phyloP scores from a whole-genome alignment of 768 basidiomycete species.

The Suillus sp. region DNA sequence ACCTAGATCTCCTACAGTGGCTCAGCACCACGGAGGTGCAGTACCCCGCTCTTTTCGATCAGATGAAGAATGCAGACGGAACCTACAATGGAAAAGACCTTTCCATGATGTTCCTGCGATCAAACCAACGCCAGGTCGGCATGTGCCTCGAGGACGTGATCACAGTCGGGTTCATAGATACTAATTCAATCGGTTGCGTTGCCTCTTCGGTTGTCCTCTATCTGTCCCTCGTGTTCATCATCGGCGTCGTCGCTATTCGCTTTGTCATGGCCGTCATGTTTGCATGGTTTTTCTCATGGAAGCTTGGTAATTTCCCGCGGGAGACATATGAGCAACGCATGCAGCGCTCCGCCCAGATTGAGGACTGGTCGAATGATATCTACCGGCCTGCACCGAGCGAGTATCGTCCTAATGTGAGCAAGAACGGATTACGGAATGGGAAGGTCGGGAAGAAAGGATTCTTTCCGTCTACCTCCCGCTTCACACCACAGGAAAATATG shows the following conservation, averaged over 20 bases:
- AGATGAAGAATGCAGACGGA: constrained; percentile 66
- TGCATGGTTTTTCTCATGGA: constrained; percentile 98
- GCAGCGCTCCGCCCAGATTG: constrained; percentile 87
- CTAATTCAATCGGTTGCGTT: constrained; percentile 92
- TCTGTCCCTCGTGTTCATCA: constrained; percentile 94
- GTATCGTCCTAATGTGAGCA: constrained; percentile 86
- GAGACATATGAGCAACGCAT: constrained; percentile 94
- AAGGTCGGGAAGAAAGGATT: constrained; percentile 59
- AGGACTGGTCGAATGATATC: constrained; percentile 96
- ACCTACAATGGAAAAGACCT: constrained; percentile 84
- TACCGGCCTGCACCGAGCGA: constrained; percentile 90
- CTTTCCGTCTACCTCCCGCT: constrained; percentile 70
- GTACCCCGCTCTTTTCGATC: constrained; percentile 83
- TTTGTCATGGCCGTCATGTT: constrained; percentile 98
- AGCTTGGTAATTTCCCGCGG: constrained; percentile 87
- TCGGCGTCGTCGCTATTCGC: constrained; percentile 93
- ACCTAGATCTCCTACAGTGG: constrained; percentile 84
- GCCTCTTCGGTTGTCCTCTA: constrained; percentile 94
- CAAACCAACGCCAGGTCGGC: constrained; percentile 65
- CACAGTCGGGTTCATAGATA: constrained; percentile 93
- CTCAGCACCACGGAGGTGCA: constrained; percentile 77
- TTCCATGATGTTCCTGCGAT: constrained; percentile 81
- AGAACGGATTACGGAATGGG: constrained; percentile 58
- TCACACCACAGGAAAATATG: constrained; percentile 71
- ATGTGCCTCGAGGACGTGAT: constrained; percentile 85